These are phyloP conservation scores for Barnettozyma wickerhamii DNA, from an alignment of 805 yeast genomes.

Conservation along the genomic window DNA sequence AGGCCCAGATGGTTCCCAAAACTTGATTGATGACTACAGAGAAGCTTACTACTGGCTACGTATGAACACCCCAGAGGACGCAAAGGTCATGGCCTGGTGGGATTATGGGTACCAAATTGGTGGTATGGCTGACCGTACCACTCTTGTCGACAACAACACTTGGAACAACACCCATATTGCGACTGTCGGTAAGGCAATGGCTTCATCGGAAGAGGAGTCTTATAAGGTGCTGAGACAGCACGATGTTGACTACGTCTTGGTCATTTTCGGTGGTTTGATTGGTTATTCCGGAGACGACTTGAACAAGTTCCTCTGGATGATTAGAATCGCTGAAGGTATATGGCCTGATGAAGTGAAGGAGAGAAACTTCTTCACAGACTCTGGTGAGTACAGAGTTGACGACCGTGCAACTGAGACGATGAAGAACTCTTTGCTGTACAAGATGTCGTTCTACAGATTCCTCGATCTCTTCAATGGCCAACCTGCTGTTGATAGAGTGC, in stretches of 20 bases:
- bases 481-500: slow-evolving; percentile 77
- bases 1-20: slow-evolving; percentile 79
- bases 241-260: slow-evolving; percentile 91
- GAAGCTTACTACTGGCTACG: slow-evolving; percentile 99
- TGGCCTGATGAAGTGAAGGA: slow-evolving; percentile 99
- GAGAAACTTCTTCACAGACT: slow-evolving; percentile 72
- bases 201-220: slow-evolving; percentile 80
- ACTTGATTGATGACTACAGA: slow-evolving; percentile 91
- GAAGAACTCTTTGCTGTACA: slow-evolving; percentile 90
- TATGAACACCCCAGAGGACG: slow-evolving; percentile 95
- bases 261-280: slow-evolving; percentile 89
- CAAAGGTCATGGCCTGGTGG: slow-evolving; percentile 99
- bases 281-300: slow-evolving; percentile 97
- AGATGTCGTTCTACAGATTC: slow-evolving; percentile 87
- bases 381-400: slow-evolving; percentile 89
- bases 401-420: slow-evolving; percentile 75
- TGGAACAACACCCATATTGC: slow-evolving; percentile 99
- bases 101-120: slow-evolving; percentile 99
- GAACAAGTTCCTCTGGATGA: slow-evolving; percentile 98
- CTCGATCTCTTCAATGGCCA: slow-evolving; percentile 59
- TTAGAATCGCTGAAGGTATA: slow-evolving; percentile 95
- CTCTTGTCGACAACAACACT: slow-evolving; percentile 96
- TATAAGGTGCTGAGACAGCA: slow-evolving; percentile 84
- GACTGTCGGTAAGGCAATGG: slow-evolving; percentile 97
- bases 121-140: slow-evolving; percentile 99